Evolutionary conservation across 176 grass and related monocot species (phyloP).

Genomic region (Musa beccarii): DNA sequence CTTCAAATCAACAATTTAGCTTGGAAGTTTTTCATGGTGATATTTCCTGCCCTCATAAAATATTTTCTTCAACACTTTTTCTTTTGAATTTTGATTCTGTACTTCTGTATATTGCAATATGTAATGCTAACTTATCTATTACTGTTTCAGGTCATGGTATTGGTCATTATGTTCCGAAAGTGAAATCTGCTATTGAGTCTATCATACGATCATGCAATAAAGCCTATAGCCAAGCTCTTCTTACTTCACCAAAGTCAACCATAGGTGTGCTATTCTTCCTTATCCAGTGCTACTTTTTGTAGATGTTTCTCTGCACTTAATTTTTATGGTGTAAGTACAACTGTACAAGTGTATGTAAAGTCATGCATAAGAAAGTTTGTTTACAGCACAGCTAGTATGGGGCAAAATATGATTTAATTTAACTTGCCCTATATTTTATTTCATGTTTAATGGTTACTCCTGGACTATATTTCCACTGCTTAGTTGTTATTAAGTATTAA

Average conservation of each 20-base stretch:
- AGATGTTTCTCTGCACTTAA: background rate
- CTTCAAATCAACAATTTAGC: constrained; percentile 69
- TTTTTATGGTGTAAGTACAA: background rate
- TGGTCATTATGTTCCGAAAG: constrained; percentile 76
- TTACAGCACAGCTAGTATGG: no score
- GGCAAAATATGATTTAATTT: no score
- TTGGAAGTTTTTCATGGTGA: constrained; percentile 81
- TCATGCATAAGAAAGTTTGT: background rate
- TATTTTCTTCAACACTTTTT: constrained; percentile 18
- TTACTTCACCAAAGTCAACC: constrained; percentile 80
- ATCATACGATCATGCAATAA: constrained; percentile 91
- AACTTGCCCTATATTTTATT: no score
- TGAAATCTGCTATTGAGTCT: constrained; percentile 90
- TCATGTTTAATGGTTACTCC: no score
- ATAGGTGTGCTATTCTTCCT: constrained; percentile 43
- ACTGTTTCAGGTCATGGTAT: constrained; percentile 49
- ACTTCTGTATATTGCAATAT: constrained; percentile 10
- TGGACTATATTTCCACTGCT: no score
- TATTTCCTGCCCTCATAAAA: background rate
- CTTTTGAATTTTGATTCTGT: constrained; percentile 2
- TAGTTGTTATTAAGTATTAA: no score
- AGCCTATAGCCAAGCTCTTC: constrained; percentile 77
- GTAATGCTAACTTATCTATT: constrained; percentile 6
- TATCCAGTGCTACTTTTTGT: constrained; percentile 2
- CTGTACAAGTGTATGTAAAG: background rate